A percentile compares a stretch with the other conserved stretches of the same genome.
Evolutionary conservation across 768 basidiomycete genomes (phyloP).

Genomic region (Russula sp.): DNA sequence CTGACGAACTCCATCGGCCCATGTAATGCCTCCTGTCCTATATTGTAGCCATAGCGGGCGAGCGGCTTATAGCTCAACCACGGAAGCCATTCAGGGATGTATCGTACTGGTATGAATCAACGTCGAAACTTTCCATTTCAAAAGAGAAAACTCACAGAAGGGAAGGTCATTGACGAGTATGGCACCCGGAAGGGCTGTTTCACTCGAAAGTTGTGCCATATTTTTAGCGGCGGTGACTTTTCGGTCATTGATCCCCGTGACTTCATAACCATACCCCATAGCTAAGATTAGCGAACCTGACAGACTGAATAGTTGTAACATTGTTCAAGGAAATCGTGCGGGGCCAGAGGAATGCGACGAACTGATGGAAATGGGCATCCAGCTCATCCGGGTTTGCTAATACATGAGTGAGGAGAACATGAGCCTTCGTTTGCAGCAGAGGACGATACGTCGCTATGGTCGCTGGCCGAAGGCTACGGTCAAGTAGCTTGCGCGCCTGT

Average conservation of each 20-base stretch:
- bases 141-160: background rate
- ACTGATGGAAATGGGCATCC: background rate
- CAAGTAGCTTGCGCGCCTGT: background rate
- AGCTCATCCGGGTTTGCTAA: background rate
- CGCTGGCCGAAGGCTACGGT: conserved; percentile 1
- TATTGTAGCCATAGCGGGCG: background rate
- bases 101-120: background rate
- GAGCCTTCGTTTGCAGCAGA: background rate
- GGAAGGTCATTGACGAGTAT: conserved; percentile 22
- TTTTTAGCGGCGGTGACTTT: background rate
- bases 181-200: conserved; percentile 2
- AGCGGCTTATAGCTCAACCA: conserved; percentile 20
- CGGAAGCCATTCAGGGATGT: conserved; percentile 16
- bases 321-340: background rate
- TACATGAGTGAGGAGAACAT: background rate
- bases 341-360: background rate
- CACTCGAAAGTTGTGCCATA: background rate
- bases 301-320: background rate
- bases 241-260: background rate
- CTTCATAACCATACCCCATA: conserved; percentile 15
- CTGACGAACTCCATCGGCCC: conserved; percentile 4
- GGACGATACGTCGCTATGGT: background rate
- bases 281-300: conserved; percentile 1
- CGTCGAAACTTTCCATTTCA: too few species aligned
- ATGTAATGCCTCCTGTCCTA: background rate